Conservation (phyloP, 2,329 filamentous ascomycete species). For the Diaporthe caulivora region DNA sequence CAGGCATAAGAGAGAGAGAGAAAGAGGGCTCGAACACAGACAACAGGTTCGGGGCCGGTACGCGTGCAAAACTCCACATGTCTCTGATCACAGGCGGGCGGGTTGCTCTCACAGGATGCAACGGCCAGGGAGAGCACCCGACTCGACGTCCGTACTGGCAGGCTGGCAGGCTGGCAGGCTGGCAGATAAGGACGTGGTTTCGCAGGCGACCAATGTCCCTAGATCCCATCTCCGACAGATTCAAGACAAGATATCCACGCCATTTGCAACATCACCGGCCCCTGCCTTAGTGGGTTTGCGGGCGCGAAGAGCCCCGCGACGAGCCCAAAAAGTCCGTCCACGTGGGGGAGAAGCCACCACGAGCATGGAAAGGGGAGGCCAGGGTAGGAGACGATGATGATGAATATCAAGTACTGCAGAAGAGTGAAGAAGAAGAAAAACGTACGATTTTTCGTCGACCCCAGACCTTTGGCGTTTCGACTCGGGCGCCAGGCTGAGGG, state of each 20-base stretch:
- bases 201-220: neutral
- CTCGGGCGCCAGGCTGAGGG: conserved; percentile 18
- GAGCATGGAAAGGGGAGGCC: neutral
- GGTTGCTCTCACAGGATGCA: neutral
- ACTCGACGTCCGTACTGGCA: neutral
- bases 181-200: neutral
- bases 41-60: neutral
- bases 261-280: neutral
- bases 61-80: neutral
- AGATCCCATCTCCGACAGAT: neutral
- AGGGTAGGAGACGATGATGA: neutral
- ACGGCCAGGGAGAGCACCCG: neutral
- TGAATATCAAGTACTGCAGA: neutral
- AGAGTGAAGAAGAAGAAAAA: neutral
- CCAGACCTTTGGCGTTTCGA: conserved; percentile 28
- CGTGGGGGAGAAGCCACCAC: neutral
- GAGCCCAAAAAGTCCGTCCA: neutral
- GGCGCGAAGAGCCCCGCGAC: neutral
- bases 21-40: conserved; percentile 3
- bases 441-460: conserved; percentile 15
- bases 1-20: neutral
- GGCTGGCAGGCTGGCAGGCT: too few relatives aligned
- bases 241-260: neutral
- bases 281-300: neutral
- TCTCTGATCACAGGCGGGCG: neutral